Evolutionary conservation across 108 stramenopile species (phyloP).

Genomic region (Cyclotella baltica): DNA sequence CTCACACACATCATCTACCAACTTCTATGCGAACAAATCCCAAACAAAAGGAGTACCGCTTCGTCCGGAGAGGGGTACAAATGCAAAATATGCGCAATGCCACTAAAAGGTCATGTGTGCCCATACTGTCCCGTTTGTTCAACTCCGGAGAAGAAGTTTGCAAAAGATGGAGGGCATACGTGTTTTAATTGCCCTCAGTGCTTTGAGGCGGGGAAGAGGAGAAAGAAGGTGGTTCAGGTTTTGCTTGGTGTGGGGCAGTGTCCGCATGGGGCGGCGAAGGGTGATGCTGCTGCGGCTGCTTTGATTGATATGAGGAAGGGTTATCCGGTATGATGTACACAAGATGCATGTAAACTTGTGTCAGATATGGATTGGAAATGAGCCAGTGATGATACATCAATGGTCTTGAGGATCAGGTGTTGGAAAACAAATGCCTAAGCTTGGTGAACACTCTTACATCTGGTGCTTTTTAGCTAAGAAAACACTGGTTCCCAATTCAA

Average conservation of each 20-base stretch:
- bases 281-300: background rate
- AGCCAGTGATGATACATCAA: no score
- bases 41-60: conserved; percentile 10
- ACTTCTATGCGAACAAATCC: conserved; percentile 30
- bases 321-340: background rate
- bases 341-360: no score
- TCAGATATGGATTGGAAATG: no score
- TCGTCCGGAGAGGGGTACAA: conserved; percentile 28
- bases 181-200: conserved; percentile 27
- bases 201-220: conserved; percentile 35
- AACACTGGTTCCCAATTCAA: no score
- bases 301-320: conserved; percentile 5
- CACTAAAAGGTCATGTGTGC: conserved; percentile 34
- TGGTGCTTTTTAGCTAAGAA: no score
- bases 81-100: conserved; percentile 34
- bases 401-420: no score
- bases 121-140: conserved; percentile 38
- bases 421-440: no score
- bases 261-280: conserved; percentile 10
- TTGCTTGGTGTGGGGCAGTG: conserved; percentile 1
- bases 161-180: conserved; percentile 27
- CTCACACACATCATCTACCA: conserved; percentile 1
- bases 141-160: conserved; percentile 19
- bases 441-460: no score
- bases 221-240: conserved; percentile 39